Evolutionary conservation across 225 moss, liverwort and hornwort genomes (phyloP), one percentile per base, ranked within the genome.

Genomic region (Ulota crispa): DNA sequence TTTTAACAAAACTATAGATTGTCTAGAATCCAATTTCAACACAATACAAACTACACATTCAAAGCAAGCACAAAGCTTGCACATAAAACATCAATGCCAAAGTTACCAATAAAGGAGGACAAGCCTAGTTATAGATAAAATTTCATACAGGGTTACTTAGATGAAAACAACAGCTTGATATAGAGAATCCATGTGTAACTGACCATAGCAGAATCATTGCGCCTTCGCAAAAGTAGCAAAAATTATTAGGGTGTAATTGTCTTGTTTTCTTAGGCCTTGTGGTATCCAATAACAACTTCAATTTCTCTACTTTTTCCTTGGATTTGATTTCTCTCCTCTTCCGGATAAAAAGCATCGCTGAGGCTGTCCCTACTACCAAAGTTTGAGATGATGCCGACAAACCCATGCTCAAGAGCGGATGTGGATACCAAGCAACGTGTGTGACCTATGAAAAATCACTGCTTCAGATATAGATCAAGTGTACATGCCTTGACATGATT

Each of bases 181-280:
- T 14, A 37, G 26, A 79, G 28, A 76, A 63, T 14, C 21, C 63
- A 68, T 9, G 18, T 32, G 57, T 3, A 18, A 88, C 95, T 77
- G 76, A 94, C 95, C 81, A 91, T 78, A 41, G 92, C 93, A 64
- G 87, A 71, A 82, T 93, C 94, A 68, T 90, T 86, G 24, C 87
- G 91, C 26, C 99, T 96, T 64, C 99, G 91, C 37, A 96, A 80
- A 96, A 99, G 73, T 99, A 99, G 77, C 96, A 91, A 60, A 80
- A 92, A 76, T 88, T 93, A 73, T 86, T 91, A 27, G 96, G 91
- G 54, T 88, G 89, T 59, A 99, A 70, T 79, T 88, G 84, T 63
- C 67, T 83, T 13, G 84, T 74, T 81, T 71, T 86, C 65, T 83
- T 89, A 10, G 85, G 67, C 76, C 74, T 83, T n/a, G 79, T 76